Evolutionary conservation across 1,284 basidiomycete genomes (phyloP).

Genomic region (Ganoderma resinaceum): DNA sequence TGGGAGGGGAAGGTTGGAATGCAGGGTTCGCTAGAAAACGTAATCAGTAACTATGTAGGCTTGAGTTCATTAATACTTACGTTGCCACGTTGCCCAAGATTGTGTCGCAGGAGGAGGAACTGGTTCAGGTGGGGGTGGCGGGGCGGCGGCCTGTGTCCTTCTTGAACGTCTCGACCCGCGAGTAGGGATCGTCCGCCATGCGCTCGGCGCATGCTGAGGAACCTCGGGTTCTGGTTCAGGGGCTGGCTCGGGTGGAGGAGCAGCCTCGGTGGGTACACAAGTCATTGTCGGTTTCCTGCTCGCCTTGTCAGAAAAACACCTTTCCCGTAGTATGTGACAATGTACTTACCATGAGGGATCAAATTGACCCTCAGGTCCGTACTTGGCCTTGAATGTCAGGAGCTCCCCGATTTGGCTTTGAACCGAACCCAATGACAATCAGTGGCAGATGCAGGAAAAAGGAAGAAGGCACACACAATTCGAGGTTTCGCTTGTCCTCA

Average conservation of each 20-base stretch:
- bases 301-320: conserved; percentile 14
- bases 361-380: conserved; percentile 78
- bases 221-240: conserved; percentile 28
- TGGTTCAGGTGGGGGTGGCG: conserved; percentile 33
- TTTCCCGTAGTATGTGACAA: conserved; percentile 1
- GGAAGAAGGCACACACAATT: conserved; percentile 62
- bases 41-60: conserved; percentile 5
- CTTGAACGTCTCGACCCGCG: conserved; percentile 41
- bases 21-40: conserved; percentile 28
- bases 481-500: conserved; percentile 72
- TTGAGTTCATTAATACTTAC: conserved; percentile 48
- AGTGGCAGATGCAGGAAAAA: not conserved
- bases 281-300: conserved; percentile 55
- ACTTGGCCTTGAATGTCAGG: conserved; percentile 70
- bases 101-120: conserved; percentile 33
- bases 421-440: conserved; percentile 2
- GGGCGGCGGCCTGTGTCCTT: conserved; percentile 33
- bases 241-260: conserved; percentile 25
- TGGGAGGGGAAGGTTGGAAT: conserved; percentile 46
- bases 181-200: conserved; percentile 58
- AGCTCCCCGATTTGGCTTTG: conserved; percentile 73
- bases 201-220: conserved; percentile 50
- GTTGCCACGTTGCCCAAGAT: conserved; percentile 75
- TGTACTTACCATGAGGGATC: conserved; percentile 70
- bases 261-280: conserved; percentile 30